Evolutionary conservation across 768 basidiomycete genomes (phyloP).

Genomic region (Tulasnella sp.): DNA sequence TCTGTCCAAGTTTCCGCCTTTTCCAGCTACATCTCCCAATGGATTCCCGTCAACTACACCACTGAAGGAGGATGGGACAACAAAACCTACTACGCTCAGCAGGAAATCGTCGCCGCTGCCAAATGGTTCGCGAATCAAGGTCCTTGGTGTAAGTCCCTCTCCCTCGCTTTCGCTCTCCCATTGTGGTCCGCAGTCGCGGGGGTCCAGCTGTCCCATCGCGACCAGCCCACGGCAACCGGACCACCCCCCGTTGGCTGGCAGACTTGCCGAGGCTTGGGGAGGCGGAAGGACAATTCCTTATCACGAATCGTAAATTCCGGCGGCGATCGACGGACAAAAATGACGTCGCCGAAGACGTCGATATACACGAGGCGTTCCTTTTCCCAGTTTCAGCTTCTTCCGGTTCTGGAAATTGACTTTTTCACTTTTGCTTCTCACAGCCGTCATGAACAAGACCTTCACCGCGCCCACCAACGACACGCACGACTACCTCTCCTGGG

Average conservation of each 20-base stretch:
- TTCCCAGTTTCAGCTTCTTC: background rate
- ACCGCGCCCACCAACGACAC: slow-evolving; percentile 11
- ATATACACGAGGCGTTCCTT: background rate
- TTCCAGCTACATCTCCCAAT: slow-evolving; percentile 11
- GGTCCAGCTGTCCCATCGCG: background rate
- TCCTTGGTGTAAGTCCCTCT: slow-evolving; percentile 15
- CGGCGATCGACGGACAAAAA: background rate
- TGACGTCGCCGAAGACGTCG: background rate
- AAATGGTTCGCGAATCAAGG: slow-evolving; percentile 9
- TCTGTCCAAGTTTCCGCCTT: background rate
- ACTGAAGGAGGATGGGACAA: slow-evolving; percentile 7
- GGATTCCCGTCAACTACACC: slow-evolving; percentile 12
- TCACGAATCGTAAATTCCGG: background rate
- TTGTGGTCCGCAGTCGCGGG: background rate
- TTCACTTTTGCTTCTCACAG: background rate
- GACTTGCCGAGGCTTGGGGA: background rate
- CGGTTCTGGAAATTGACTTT: background rate
- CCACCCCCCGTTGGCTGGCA: background rate
- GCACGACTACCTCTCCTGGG: slow-evolving; percentile 18
- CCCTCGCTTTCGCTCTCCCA: background rate
- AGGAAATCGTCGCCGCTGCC: slow-evolving; percentile 9
- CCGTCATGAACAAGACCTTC: slow-evolving; percentile 15
- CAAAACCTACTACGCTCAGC: slow-evolving; percentile 2
- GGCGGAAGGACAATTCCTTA: background rate
- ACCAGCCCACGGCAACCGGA: background rate